Conservation (phyloP, 2,329 filamentous ascomycete species). For the Fusarium sp. region DNA sequence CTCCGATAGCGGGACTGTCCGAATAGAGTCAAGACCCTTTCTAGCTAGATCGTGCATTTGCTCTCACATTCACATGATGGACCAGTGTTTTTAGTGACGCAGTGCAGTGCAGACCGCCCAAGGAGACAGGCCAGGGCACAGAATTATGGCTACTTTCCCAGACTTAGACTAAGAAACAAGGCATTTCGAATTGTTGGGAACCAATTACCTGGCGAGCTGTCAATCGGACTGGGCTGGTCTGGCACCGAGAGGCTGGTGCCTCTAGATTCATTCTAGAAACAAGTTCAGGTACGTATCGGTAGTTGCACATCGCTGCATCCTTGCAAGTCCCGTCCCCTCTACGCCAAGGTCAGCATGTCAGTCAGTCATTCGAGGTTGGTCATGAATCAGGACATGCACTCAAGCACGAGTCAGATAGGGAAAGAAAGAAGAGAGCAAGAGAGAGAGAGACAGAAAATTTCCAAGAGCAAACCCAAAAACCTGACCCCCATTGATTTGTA, state of each 20-base stretch:
- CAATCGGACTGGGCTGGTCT: not conserved
- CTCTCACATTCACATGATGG: constrained; percentile 21
- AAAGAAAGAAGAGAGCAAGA: not conserved
- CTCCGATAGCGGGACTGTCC: constrained; percentile 31
- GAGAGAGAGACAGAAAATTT: constrained; percentile 6
- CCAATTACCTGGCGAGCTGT: constrained; percentile 22
- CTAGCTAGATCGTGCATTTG: constrained; percentile 2
- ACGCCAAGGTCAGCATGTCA: constrained; percentile 3
- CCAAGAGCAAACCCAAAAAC: constrained; percentile 6
- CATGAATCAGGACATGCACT: constrained; percentile 34
- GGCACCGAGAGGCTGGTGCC: constrained; percentile 15
- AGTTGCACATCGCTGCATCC: constrained; percentile 21
- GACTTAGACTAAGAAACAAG: constrained; percentile 6
- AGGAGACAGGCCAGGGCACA: not conserved
- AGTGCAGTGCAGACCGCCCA: constrained; percentile 29
- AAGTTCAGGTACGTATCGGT: constrained; percentile 22
- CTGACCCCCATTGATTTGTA: constrained; percentile 35
- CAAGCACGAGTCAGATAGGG: constrained; percentile 22
- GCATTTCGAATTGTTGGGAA: constrained; percentile 17
- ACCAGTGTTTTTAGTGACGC: constrained; percentile 6
- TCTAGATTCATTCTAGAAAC: constrained; percentile 28
- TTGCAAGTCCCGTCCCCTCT: constrained; percentile 9
- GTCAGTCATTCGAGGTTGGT: constrained; percentile 21
- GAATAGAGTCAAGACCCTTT: constrained; percentile 17
- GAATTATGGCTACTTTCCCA: not conserved